A percentile compares a stretch with the other conserved stretches of the same genome.
Evolutionary conservation across 257 asterid genomes (phyloP).

Genomic region (Striga asiatica): DNA sequence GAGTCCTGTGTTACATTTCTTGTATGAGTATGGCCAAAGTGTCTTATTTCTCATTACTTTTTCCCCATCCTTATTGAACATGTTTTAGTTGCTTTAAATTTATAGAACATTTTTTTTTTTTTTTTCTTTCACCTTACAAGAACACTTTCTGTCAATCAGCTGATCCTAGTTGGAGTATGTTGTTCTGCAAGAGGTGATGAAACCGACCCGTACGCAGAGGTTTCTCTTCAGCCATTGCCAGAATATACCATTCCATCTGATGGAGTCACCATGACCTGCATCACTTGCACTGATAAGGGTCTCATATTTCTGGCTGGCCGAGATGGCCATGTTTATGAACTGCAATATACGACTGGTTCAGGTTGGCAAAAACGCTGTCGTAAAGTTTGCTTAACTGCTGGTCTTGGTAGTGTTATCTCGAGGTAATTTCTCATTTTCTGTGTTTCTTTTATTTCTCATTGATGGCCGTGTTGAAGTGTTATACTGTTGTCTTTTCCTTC

Average conservation of each 20-base stretch:
- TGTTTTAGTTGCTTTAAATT: not conserved
- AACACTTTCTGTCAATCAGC: constrained; percentile 38
- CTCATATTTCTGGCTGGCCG: constrained; percentile 90
- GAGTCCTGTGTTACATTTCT: not conserved
- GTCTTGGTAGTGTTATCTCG: constrained; percentile 78
- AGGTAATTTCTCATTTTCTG: constrained; percentile 39
- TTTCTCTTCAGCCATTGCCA: constrained; percentile 78
- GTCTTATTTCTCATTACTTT: not conserved
- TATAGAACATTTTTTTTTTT: not conserved
- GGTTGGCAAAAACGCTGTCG: constrained; percentile 93
- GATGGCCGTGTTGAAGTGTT: not conserved
- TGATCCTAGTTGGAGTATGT: constrained; percentile 91
- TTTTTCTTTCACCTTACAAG: constrained; percentile 11
- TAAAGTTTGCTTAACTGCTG: constrained; percentile 82
- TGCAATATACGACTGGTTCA: constrained; percentile 89
- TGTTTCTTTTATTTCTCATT: constrained; percentile 7
- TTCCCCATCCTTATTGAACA: not conserved
- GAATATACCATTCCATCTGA: constrained; percentile 89
- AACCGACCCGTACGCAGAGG: constrained; percentile 82
- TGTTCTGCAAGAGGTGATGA: constrained; percentile 84
- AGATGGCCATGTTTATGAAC: constrained; percentile 88
- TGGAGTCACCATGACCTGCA: constrained; percentile 97
- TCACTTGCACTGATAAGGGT: constrained; percentile 76
- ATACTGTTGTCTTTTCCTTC: constrained; percentile 4
- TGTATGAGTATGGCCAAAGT: not conserved